Base-by-base conservation (phyloP, 805 yeast genomes). In the Kurtzmaniella cleridarum region DNA sequence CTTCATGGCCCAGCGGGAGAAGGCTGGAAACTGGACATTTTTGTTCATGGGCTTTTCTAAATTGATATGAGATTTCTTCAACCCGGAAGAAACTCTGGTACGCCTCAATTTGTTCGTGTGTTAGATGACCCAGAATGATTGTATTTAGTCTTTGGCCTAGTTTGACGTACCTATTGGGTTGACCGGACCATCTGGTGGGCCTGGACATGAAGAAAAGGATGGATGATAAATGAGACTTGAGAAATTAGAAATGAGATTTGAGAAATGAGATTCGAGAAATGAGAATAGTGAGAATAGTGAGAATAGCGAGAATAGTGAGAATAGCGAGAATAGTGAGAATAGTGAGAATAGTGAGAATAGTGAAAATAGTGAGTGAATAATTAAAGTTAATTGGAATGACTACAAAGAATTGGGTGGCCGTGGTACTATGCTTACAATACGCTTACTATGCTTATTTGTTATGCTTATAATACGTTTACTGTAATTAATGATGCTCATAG, bases 41-140 rank as follows among this genome's bases (percentile, higher is more conserved):
- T 29, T 43, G 55, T 29, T 51, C 53, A 18, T 55, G 57, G 7
- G 69, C 50, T 7, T 38, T 40, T 34, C 71, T 54, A 30, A 91
- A 60, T 41, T 76, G 66, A 27, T 73, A 70, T 1, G 89, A 74
- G 40, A 91, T 79, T 55, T 91, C 98, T 43, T 85, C 87, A 29
- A 91, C 79, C 37, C 98, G 67, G 45, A 79, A 76, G 47, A 77
- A 67, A 24, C 79, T 71, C 54, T 80, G 78, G 71, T 88, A 78
- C 0, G 85, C 79, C 30, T 82, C 86, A 12, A 82, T 63, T 55
- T 93, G 98, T 56, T 93, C 98, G 39, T 57, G 67, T 14, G 75
- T 69, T 32, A 69, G 46, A 43, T 66, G 71, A 23, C 75, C 75
- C 3, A 66, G 58, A 39, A 69, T 63, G 40, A 69, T 63, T 2